These are phyloP conservation scores for Drechslerella coelobrocha DNA, from an alignment of 2,329 filamentous ascomycete genomes.

Conservation along the genomic window DNA sequence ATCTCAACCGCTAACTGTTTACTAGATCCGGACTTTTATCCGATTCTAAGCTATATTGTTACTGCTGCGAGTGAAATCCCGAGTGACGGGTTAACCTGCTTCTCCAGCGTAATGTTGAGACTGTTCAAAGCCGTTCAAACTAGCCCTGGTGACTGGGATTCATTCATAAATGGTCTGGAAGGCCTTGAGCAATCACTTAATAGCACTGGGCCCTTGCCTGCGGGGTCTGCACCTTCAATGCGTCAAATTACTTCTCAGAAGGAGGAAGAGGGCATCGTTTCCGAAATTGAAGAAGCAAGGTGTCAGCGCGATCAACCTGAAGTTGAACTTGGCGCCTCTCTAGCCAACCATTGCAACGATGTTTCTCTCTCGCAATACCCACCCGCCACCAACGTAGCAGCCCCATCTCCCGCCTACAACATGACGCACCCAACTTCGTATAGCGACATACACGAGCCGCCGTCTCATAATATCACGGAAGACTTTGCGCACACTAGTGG, in stretches of 20 bases:
- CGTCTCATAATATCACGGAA: constrained; percentile 1
- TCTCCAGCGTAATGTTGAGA: constrained; percentile 39
- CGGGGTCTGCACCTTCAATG: not conserved
- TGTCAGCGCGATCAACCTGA: not conserved
- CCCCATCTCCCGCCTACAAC: constrained; percentile 2
- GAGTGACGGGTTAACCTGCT: constrained; percentile 45
- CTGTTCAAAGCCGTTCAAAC: constrained; percentile 40
- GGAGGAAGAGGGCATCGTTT: constrained; percentile 3
- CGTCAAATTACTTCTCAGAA: constrained; percentile 12
- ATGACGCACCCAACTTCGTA: constrained; percentile 18
- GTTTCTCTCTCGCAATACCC: constrained; percentile 24
- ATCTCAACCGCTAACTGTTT: not conserved
- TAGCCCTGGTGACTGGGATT: constrained; percentile 27
- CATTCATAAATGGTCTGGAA: constrained; percentile 39
- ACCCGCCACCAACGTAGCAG: constrained; percentile 4
- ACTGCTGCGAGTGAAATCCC: constrained; percentile 41
- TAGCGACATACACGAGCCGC: constrained; percentile 14
- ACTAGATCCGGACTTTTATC: constrained; percentile 42
- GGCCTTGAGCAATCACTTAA: constrained; percentile 36
- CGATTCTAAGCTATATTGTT: constrained; percentile 40
- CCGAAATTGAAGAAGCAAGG: constrained; percentile 10
- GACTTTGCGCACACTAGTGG: constrained; percentile 18
- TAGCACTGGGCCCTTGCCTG: not conserved
- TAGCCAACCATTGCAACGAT: constrained; percentile 12
- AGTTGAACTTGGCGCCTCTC: constrained; percentile 7